These are phyloP conservation scores for Kernera saxatilis DNA, from an alignment of 345 rosid genomes.

Conservation along the genomic window DNA sequence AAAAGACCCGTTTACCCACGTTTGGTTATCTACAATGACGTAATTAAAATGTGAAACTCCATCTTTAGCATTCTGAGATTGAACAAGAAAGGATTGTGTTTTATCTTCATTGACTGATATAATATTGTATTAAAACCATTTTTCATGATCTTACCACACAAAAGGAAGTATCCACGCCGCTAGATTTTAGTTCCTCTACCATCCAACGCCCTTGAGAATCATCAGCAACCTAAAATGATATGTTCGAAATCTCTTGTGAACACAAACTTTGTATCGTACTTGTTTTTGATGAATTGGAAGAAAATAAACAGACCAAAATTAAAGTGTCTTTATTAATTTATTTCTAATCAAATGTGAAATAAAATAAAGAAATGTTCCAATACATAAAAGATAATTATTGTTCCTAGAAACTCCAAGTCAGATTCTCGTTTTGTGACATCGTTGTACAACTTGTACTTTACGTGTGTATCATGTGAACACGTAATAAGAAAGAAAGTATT, in stretches of 20 bases:
- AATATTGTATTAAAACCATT: not conserved
- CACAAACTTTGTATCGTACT: not conserved
- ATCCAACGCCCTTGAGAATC: conserved; percentile 53
- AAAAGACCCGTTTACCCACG: conserved; percentile 39
- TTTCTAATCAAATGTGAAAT: not conserved
- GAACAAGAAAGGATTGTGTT: not conserved
- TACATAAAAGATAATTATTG: not conserved
- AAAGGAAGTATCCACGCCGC: conserved; percentile 61
- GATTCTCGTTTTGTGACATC: conserved; percentile 3
- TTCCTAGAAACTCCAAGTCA: not conserved
- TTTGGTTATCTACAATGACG: conserved; percentile 73
- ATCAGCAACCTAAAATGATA: conserved; percentile 43
- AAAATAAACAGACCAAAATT: no score
- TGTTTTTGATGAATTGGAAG: no score
- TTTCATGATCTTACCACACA: conserved; percentile 39
- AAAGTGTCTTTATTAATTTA: no score
- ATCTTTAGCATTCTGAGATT: conserved; percentile 55
- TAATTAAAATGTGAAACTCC: conserved; percentile 85
- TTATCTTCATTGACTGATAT: not conserved
- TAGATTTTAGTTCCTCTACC: conserved; percentile 51
- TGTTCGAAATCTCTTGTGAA: not conserved
- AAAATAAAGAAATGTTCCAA: not conserved
- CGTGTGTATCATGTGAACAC: conserved; percentile 22
- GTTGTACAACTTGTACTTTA: not conserved
- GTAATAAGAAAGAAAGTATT: not conserved